Base-by-base conservation (phyloP, 176 grass and related monocot genomes). In the Aegilops bicornis region DNA sequence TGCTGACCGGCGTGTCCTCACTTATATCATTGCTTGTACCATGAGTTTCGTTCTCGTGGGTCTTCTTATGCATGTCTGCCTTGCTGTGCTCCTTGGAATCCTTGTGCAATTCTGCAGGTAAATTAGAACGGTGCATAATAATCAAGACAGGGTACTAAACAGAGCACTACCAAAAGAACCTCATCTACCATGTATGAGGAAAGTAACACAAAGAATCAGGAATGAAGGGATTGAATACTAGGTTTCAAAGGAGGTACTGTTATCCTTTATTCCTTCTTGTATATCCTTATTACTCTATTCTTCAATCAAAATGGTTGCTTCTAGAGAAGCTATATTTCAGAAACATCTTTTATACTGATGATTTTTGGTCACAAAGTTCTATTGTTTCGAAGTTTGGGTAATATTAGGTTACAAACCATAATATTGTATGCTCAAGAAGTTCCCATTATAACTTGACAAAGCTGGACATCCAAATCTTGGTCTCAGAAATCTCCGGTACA, bases 21-120 rank as follows among this genome's bases (percentile, higher is more conserved):
- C 66, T 87, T 59, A 96, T 93, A 36, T 91, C 91, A 47, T 39
- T 54, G 60, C 91, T 93, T 48, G 87, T 96, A 27, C 94, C 91
- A 22, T 96, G 94, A 17, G 89, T 96, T 83, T 96, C 94, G 60
- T 79, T 88, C 12, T 85, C 83, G 36, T 92, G 91, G 10, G 76
- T 87, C 78, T 92, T 89, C 20, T 84, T 83, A 32, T 92, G 84
- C 47, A 30, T n/a, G 25, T 42, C 25, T 22, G 6, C 91, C 29
- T 89, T 62, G 27, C 65, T 86, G 52, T n/a, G 47, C 30, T 82
- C 86, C 64, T 92, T 89, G 42, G 59, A 61, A 13, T 90, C 30
- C 74, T 78, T 84, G 14, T 81, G 76, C 4, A 29, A 36, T 45
- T 88, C 89, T 89, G 74, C 77, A 88, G 3, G 62, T 54, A 56